Evolutionary conservation across 495 filamentous ascomycete genomes (phyloP).

Genomic region (Talaromyces stipitatus): DNA sequence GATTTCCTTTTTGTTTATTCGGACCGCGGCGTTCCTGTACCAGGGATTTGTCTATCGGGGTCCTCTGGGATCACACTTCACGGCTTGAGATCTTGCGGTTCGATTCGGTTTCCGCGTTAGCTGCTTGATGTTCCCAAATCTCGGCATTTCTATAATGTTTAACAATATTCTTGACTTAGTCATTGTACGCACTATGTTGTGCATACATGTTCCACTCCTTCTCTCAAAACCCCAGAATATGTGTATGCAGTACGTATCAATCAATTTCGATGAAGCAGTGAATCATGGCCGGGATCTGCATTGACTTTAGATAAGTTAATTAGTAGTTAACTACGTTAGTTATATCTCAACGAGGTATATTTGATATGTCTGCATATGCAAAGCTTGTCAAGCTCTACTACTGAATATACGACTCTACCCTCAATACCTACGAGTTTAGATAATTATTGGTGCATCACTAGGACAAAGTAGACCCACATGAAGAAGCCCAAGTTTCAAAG

Average conservation of each 20-base stretch:
- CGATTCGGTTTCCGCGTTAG: not conserved
- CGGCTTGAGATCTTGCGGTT: not conserved
- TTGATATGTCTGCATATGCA: not conserved
- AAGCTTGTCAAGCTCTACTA: too few species aligned
- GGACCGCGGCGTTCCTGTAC: not conserved
- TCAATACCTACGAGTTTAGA: not conserved
- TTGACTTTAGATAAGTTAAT: not conserved
- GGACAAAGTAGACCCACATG: not conserved
- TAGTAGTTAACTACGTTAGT: not conserved
- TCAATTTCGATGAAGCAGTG: too few species aligned
- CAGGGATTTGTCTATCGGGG: not conserved
- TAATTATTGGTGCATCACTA: not conserved
- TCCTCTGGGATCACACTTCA: not conserved
- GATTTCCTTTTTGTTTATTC: not conserved
- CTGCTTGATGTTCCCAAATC: too few species aligned
- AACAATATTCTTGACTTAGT: too few species aligned
- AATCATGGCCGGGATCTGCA: not conserved
- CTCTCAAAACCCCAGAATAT: too few species aligned
- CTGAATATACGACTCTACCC: not conserved
- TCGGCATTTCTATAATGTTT: not conserved
- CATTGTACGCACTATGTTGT: too few species aligned
- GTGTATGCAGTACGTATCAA: too few species aligned
- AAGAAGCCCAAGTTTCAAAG: not conserved
- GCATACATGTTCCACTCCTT: too few species aligned
- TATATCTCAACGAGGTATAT: too few species aligned